Evolutionary conservation across 192 early-diverging fungal genomes (phyloP).

Genomic region (Coemansia reversa): DNA sequence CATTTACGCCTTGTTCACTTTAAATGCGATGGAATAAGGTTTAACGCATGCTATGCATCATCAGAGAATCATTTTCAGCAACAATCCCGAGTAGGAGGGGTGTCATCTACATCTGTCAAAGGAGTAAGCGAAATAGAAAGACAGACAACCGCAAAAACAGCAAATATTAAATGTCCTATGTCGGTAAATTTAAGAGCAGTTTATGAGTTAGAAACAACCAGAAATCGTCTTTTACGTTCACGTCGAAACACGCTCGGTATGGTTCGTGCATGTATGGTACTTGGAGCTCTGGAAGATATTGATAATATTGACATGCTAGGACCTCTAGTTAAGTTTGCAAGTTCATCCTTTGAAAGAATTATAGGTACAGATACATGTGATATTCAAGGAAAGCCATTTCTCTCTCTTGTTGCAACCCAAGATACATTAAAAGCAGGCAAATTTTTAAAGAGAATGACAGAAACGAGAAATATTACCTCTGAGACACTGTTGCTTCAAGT

Average conservation of each 20-base stretch:
- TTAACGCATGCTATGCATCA: constrained; percentile 15
- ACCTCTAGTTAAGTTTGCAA: constrained; percentile 25
- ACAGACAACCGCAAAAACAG: background rate
- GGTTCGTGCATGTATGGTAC: constrained; percentile 25
- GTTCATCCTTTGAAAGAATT: constrained; percentile 17
- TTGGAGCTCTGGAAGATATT: constrained; percentile 4
- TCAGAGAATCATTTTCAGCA: background rate
- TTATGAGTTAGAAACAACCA: background rate
- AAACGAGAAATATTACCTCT: constrained; percentile 3
- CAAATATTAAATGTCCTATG: background rate
- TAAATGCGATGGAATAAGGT: constrained; percentile 19
- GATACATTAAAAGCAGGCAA: constrained; percentile 13
- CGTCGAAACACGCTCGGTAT: background rate
- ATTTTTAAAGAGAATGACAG: constrained; percentile 13
- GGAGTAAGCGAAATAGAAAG: background rate
- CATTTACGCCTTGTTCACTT: constrained; percentile 22
- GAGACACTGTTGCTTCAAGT: background rate
- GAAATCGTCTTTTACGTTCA: background rate
- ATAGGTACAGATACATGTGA: constrained; percentile 19
- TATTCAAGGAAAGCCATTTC: constrained; percentile 21
- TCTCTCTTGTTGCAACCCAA: constrained; percentile 15
- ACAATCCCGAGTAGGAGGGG: too few species aligned
- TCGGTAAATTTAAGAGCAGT: background rate
- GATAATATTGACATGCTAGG: constrained; percentile 8
- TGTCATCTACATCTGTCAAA: background rate